phyloP scores from a whole-genome alignment of 768 basidiomycete species.

The Lepiota brunneoincarnata region DNA sequence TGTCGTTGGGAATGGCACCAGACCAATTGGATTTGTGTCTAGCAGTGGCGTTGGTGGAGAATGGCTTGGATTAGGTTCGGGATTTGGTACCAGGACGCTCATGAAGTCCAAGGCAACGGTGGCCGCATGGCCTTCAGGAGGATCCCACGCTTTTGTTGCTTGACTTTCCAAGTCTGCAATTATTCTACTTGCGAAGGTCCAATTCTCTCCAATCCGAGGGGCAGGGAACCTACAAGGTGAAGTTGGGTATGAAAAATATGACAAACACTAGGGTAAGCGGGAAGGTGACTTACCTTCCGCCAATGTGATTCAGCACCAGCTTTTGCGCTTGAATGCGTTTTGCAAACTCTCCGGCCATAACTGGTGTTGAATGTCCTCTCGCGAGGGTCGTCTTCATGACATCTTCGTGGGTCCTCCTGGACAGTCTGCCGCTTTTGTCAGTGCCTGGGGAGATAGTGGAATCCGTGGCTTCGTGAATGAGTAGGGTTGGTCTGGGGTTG shows the following conservation, averaged over 20 bases:
- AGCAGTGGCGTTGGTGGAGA: not conserved
- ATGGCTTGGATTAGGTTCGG: not conserved
- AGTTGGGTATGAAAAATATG: not conserved
- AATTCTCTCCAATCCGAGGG: constrained; percentile 30
- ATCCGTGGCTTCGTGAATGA: constrained; percentile 87
- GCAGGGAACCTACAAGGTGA: constrained; percentile 46
- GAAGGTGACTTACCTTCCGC: constrained; percentile 48
- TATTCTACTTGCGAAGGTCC: constrained; percentile 38
- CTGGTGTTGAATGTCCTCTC: constrained; percentile 77
- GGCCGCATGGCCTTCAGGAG: constrained; percentile 31
- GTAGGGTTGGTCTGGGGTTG: constrained; percentile 52
- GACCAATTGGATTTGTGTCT: not conserved
- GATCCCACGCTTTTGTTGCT: constrained; percentile 58
- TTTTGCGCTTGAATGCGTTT: constrained; percentile 53
- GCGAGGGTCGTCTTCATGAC: constrained; percentile 50
- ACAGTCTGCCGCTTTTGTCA: constrained; percentile 38
- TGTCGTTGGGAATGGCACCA: not conserved
- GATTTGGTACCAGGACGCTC: constrained; percentile 38
- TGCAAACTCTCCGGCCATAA: constrained; percentile 78
- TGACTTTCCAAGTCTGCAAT: constrained; percentile 61
- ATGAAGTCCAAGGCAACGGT: constrained; percentile 59
- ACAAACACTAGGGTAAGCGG: not conserved
- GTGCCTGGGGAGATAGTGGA: constrained; percentile 58
- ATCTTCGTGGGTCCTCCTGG: constrained; percentile 38
- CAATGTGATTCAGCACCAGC: constrained; percentile 78